Evolutionary conservation across 2,329 filamentous ascomycete genomes (phyloP), one percentile per base, ranked within the genome.

Genomic region (Lizonia empirigonia): DNA sequence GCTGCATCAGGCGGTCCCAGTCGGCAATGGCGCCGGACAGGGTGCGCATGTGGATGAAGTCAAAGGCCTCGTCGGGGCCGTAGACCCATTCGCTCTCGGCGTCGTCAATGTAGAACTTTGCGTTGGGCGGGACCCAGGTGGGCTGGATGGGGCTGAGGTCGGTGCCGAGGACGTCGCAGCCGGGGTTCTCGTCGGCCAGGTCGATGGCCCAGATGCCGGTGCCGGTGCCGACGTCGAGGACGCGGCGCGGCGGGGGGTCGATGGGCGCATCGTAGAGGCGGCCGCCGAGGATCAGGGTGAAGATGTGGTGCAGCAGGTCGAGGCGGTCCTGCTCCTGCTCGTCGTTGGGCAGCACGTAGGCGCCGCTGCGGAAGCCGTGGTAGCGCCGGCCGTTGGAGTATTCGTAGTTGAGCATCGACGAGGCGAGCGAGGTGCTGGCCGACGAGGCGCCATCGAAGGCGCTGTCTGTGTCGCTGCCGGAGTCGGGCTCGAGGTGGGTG

Each of bases 81-180:
- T 71, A 72, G 5, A 71, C 59, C 74, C 74, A 77, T 13, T 74
- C 69, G 26, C 62, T 58, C 51, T 76, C 73, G 41, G 68, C 68
- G 47, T 77, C 73, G 62, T 77, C 74, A 45, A 76, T 71, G 58
- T 75, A 70, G 64, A 77, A 76, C 44, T 69, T 68, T 20, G 67
- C 65, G 48, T 76, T 76, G 0, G 73, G 67, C 2, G 75, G 74
- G 9, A 73, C 64, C 69, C 69, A 74, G 18, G 60, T 68, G 9
- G 72, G 71, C 52, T 75, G 72, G 42, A 75, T 72, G 50, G 72
- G 71, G 6, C 56, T 64, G 5, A 75, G 60, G 35, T 75, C 72
- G 18, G 67, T 74, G 40, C 72, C 72, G 3, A 72, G 30, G 33
- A 75, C 66, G n/a, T 71, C 62, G 15, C 62, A 55, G 27, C 56